Percentiles rank a stretch among this genome's conserved stretches.
Evolutionary conservation across 305 asterid species (phyloP).

Genomic region (Nicotiana rustica): DNA sequence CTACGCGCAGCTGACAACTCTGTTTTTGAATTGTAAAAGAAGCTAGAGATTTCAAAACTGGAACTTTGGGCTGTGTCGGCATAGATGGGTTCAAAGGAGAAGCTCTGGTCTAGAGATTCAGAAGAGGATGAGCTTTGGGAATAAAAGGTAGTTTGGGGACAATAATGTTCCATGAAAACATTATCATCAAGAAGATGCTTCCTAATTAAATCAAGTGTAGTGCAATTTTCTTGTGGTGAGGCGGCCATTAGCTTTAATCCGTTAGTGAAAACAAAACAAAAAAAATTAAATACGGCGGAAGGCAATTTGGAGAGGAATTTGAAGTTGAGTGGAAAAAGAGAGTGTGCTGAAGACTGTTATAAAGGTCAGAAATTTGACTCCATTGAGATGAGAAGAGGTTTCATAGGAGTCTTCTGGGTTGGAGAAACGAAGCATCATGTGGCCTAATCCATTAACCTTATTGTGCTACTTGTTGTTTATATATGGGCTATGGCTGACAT

Average conservation of each 20-base stretch:
- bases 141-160: constrained; percentile 9
- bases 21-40: not conserved
- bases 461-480: not conserved
- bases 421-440: constrained; percentile 33
- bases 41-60: not conserved
- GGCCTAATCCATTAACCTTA: not conserved
- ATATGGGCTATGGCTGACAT: not conserved
- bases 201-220: not conserved
- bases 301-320: too few relatives aligned
- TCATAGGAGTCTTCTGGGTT: constrained; percentile 20
- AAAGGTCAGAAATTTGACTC: not conserved
- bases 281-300: too few relatives aligned
- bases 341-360: constrained; percentile 22
- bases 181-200: constrained; percentile 26
- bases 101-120: not conserved
- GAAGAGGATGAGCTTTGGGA: constrained; percentile 16
- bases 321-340: not conserved
- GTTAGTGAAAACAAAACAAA: not conserved
- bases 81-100: not conserved
- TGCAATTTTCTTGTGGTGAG: not conserved
- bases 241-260: not conserved
- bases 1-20: not conserved
- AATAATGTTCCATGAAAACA: not conserved
- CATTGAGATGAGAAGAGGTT: constrained; percentile 22
- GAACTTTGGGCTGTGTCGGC: constrained; percentile 40